These are phyloP conservation scores for Ceratobasidium sp. DNA, from an alignment of 1,284 basidiomycete genomes.

Conservation along the genomic window DNA sequence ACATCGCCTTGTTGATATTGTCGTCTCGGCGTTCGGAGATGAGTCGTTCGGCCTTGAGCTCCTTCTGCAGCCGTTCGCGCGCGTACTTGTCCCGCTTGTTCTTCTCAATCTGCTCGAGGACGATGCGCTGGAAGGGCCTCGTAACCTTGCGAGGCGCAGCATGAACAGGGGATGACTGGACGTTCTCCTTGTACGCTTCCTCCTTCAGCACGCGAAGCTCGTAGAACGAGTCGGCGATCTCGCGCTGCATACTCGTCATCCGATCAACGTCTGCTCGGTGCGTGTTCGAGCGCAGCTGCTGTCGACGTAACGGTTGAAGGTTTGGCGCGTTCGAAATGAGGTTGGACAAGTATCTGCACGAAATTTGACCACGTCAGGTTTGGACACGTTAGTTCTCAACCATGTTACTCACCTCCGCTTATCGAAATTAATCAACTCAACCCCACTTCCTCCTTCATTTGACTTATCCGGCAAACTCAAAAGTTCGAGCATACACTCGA, in stretches of 20 bases:
- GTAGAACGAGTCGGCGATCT: constrained; percentile 66
- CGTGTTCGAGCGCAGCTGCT: constrained; percentile 42
- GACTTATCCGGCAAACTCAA: constrained; percentile 74
- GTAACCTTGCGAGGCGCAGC: constrained; percentile 59
- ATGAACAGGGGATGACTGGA: constrained; percentile 59
- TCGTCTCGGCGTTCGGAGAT: constrained; percentile 76
- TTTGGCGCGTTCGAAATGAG: constrained; percentile 66
- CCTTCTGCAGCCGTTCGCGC: constrained; percentile 72
- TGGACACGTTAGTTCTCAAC: constrained; percentile 5
- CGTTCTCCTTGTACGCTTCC: constrained; percentile 72
- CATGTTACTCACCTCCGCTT: constrained; percentile 70
- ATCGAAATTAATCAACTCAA: constrained; percentile 76
- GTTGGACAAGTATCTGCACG: constrained; percentile 69
- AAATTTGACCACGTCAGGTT: constrained; percentile 32
- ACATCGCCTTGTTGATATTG: constrained; percentile 74
- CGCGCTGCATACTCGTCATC: constrained; percentile 75
- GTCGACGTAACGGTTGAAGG: constrained; percentile 56
- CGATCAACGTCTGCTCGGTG: constrained; percentile 76
- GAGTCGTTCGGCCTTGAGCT: constrained; percentile 76
- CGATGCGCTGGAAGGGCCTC: constrained; percentile 74
- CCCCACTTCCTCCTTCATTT: constrained; percentile 20
- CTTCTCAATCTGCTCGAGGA: constrained; percentile 75
- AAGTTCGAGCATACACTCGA: constrained; percentile 81
- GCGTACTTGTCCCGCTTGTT: constrained; percentile 75
- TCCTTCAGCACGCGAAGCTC: constrained; percentile 76